Evolutionary conservation across 345 rosid species (phyloP), one percentile per base, ranked within the genome.

Genomic region (Moricandia arvensis): DNA sequence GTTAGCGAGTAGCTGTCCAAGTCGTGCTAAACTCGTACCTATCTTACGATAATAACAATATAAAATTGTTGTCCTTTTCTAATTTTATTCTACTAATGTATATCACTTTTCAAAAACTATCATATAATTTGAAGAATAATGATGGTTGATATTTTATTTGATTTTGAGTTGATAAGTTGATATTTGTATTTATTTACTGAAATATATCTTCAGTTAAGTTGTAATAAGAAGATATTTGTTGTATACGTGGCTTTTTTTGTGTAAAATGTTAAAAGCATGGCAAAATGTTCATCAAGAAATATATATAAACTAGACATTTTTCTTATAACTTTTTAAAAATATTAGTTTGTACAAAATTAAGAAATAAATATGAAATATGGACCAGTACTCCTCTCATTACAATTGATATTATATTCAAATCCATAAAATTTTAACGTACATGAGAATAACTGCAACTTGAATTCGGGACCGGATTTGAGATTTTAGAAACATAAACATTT

Each of bases 1-100:
- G 59, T 53, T 53, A 4, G 59, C 59, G 30, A 54, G 59, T 54
- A 54, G 59, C 59, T 21, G 59, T 54, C 59, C n/a, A 54, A 54
- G 1, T 54, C 30, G 59, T 54, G 30, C 30, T 54, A 54, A 54
- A 55, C n/a, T 55, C 59, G 59, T 21, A 55, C 59, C 59, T 55
- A 55, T 21, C 30, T 21, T 21, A 21, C 6, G n/a, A 21, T 55
- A 21, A 55, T 55, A 55, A 55, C 60, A 1, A 54, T 54, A 54
- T 18, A 54, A 54, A 54, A 54, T 4, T 54, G 12, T 21, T 54
- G 30, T 8, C 59, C 24, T 54, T 17, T 3, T 29, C 31, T 21
- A 21, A 7, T 51, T 51, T 51, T 51, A 16, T 49, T 7, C 24
- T 7, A 2, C 16, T 16, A 16, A 51, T 21, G 8, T 51, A 51